A percentile compares a stretch with the other conserved stretches of the same genome.
phyloP scores from a whole-genome alignment of 192 early-diverging fungal genomes.

The Piromyces sp. region DNA sequence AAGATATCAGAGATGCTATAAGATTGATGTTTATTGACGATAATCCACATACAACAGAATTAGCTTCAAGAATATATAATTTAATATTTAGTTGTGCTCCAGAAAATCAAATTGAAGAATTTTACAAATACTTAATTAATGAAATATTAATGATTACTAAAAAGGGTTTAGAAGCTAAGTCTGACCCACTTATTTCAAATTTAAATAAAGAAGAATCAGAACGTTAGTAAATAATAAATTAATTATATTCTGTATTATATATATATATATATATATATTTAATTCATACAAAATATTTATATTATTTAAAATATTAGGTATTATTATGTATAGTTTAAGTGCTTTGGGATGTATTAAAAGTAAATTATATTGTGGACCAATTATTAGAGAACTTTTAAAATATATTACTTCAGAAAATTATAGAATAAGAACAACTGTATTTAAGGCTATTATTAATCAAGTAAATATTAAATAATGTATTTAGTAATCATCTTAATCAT shows the following conservation, averaged over 20 bases:
- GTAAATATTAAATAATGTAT: not conserved
- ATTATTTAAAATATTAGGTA: too few relatives aligned
- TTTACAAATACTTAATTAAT: slow-evolving; percentile 19
- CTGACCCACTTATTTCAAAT: slow-evolving; percentile 23
- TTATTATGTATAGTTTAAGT: not conserved
- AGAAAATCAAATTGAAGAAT: slow-evolving; percentile 14
- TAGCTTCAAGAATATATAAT: slow-evolving; percentile 25
- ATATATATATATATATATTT: not conserved
- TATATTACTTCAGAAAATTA: not conserved
- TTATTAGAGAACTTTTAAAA: not conserved
- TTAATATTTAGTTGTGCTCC: slow-evolving; percentile 23
- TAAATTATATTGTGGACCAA: not conserved
- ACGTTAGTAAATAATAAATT: slow-evolving; percentile 4
- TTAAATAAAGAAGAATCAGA: slow-evolving; percentile 16
- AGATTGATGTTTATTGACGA: slow-evolving; percentile 18
- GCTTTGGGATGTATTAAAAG: not conserved
- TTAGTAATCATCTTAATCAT: not conserved
- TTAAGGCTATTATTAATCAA: not conserved
- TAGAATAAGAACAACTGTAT: not conserved
- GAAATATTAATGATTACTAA: slow-evolving; percentile 22
- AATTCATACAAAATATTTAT: not conserved
- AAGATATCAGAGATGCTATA: slow-evolving; percentile 26
- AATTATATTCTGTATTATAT: not conserved
- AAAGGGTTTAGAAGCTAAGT: slow-evolving; percentile 11
- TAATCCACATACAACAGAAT: slow-evolving; percentile 13